These are phyloP conservation scores for Liriodendron chinense DNA, from an alignment of 164 flowering plant genomes.

Conservation along the genomic window DNA sequence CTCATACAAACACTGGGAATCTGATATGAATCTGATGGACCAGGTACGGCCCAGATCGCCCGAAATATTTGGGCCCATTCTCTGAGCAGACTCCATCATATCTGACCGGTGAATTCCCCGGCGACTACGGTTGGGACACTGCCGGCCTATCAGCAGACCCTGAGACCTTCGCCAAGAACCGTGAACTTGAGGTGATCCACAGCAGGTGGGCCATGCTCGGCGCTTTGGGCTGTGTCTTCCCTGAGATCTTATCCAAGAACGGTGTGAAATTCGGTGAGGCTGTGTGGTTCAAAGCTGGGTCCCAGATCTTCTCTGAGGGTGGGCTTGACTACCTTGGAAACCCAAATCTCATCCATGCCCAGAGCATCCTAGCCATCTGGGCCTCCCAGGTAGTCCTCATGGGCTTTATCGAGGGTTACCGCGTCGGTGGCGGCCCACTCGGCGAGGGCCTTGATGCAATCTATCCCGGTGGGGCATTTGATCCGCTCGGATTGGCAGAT, in stretches of 20 bases:
- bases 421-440: constrained; percentile 26
- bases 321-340: constrained; percentile 28
- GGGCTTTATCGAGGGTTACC: constrained; percentile 30
- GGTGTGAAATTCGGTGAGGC: constrained; percentile 28
- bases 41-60: constrained; percentile 31
- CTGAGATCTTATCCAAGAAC: constrained; percentile 23
- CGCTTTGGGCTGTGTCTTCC: constrained; percentile 21
- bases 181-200: constrained; percentile 28
- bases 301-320: constrained; percentile 31
- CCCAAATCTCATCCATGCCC: constrained; percentile 29
- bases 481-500: constrained; percentile 74
- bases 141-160: constrained; percentile 30
- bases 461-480: constrained; percentile 29
- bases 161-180: constrained; percentile 29
- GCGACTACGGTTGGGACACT: constrained; percentile 35
- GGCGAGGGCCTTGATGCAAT: constrained; percentile 24
- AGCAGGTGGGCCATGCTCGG: constrained; percentile 31
- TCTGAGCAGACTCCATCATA: constrained; percentile 30
- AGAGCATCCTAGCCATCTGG: constrained; percentile 33
- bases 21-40: neutral
- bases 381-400: constrained; percentile 25
- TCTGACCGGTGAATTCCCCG: constrained; percentile 31
- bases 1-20: too few relatives aligned
- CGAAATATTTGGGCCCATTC: constrained; percentile 28
- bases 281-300: constrained; percentile 29